Evolutionary conservation across 129 eudicot genomes (phyloP).

Genomic region (Centrapalus pauciflorus): DNA sequence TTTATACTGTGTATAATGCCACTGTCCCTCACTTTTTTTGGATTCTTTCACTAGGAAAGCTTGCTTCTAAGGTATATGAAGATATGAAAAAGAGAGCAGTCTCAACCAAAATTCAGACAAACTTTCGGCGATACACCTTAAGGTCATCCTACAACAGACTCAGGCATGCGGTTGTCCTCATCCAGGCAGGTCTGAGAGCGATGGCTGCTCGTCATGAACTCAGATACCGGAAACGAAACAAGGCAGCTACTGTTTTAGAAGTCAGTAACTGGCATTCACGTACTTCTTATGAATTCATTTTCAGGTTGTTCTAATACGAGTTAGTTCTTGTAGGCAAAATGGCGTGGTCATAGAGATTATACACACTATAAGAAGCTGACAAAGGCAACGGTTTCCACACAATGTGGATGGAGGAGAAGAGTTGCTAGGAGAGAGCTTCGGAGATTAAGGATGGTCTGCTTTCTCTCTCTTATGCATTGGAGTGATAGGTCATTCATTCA

Average conservation of each 20-base stretch:
- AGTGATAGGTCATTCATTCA: background rate
- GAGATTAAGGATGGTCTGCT: slow-evolving; percentile 75
- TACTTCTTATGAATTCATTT: slow-evolving; percentile 6
- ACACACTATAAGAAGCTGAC: slow-evolving; percentile 59
- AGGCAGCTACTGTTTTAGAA: slow-evolving; percentile 72
- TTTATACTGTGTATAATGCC: background rate
- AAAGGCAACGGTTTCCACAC: slow-evolving; percentile 62
- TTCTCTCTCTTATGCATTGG: slow-evolving; percentile 8
- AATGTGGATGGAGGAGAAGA: slow-evolving; percentile 93
- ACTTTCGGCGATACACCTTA: slow-evolving; percentile 47
- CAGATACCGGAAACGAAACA: slow-evolving; percentile 41
- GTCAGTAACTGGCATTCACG: slow-evolving; percentile 30
- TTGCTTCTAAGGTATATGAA: slow-evolving; percentile 50
- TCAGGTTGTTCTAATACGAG: slow-evolving; percentile 19
- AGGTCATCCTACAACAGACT: slow-evolving; percentile 44
- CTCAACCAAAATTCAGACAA: slow-evolving; percentile 55
- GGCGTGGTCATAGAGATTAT: slow-evolving; percentile 73
- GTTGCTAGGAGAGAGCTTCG: slow-evolving; percentile 81
- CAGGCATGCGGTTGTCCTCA: slow-evolving; percentile 41
- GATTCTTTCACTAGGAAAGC: slow-evolving; percentile 37
- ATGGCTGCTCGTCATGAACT: slow-evolving; percentile 63
- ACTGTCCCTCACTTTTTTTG: background rate
- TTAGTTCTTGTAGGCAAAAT: slow-evolving; percentile 57
- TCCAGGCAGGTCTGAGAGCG: slow-evolving; percentile 75
- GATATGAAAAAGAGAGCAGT: slow-evolving; percentile 47